phyloP scores from a whole-genome alignment of 108 stramenopile genomes.

The Cylindrotheca fusiformis region DNA sequence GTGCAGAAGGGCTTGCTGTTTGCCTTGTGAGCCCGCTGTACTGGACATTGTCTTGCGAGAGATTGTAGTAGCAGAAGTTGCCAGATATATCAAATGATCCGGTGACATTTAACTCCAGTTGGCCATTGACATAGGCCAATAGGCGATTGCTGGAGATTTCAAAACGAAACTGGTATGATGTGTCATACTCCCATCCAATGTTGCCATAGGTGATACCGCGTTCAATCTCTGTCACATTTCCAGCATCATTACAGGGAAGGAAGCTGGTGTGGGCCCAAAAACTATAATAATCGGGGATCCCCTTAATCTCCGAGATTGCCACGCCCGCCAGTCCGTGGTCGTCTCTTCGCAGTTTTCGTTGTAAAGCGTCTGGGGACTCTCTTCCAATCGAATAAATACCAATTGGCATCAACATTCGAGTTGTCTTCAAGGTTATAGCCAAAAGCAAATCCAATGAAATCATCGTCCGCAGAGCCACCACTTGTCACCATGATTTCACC shows the following conservation, averaged over 20 bases:
- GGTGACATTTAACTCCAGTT: not conserved
- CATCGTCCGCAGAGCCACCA: not conserved
- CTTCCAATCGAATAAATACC: not conserved
- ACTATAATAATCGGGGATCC: not conserved
- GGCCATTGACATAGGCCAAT: not conserved
- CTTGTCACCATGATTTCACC: constrained; percentile 1
- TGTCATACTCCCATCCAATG: not conserved
- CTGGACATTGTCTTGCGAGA: not conserved
- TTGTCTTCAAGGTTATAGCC: not conserved
- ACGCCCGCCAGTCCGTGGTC: too few relatives aligned
- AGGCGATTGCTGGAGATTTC: not conserved
- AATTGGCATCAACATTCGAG: not conserved
- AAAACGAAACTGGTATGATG: not conserved
- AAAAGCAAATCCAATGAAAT: constrained; percentile 2
- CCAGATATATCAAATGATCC: constrained; percentile 1
- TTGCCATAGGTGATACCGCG: not conserved
- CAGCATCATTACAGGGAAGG: not conserved
- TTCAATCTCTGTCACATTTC: not conserved
- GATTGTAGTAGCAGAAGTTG: not conserved
- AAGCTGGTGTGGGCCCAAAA: not conserved
- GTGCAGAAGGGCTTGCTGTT: not conserved
- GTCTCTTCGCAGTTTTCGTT: too few relatives aligned
- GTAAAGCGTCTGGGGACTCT: not conserved
- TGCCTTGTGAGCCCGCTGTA: constrained; percentile 1
- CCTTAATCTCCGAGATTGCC: not conserved